Evolutionary conservation across 345 rosid species (phyloP).

Genomic region (Iberis pinnata): DNA sequence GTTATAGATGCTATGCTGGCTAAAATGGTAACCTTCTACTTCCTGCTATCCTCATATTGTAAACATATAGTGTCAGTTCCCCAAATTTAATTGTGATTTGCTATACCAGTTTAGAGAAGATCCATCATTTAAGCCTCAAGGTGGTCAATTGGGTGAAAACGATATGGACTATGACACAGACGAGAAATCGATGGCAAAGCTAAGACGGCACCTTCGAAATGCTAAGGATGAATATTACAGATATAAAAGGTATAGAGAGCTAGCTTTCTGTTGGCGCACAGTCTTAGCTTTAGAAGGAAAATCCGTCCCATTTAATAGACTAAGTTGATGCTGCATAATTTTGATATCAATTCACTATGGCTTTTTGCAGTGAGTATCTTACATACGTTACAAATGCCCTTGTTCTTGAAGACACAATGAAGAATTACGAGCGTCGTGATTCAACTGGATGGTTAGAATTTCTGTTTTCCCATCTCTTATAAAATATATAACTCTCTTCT

Average conservation of each 20-base stretch:
- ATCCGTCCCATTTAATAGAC: not conserved
- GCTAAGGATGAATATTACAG: slow-evolving; percentile 94
- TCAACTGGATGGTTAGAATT: slow-evolving; percentile 84
- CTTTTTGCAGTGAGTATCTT: slow-evolving; percentile 70
- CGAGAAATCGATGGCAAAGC: slow-evolving; percentile 98
- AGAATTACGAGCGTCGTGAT: slow-evolving; percentile 69
- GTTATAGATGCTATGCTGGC: slow-evolving; percentile 83
- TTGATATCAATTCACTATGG: not conserved
- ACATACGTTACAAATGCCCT: slow-evolving; percentile 74
- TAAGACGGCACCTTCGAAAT: slow-evolving; percentile 86
- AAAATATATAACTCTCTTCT: slow-evolving; percentile 8
- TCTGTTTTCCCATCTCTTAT: slow-evolving; percentile 13
- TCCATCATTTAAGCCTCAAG: slow-evolving; percentile 96
- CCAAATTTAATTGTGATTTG: slow-evolving; percentile 21
- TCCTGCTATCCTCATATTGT: not conserved
- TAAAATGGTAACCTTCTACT: slow-evolving; percentile 55
- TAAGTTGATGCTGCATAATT: not conserved
- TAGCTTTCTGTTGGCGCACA: slow-evolving; percentile 2
- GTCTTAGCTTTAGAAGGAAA: slow-evolving; percentile 10
- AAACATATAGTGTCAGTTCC: not conserved
- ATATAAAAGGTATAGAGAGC: slow-evolving; percentile 63
- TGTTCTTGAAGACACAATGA: slow-evolving; percentile 88
- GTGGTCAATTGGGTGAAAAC: slow-evolving; percentile 94
- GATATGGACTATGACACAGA: slow-evolving; percentile 99
- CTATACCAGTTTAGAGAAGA: slow-evolving; percentile 69